These are phyloP conservation scores for Phellinidium pouzarii DNA, from an alignment of 1,284 basidiomycete genomes.

Conservation along the genomic window DNA sequence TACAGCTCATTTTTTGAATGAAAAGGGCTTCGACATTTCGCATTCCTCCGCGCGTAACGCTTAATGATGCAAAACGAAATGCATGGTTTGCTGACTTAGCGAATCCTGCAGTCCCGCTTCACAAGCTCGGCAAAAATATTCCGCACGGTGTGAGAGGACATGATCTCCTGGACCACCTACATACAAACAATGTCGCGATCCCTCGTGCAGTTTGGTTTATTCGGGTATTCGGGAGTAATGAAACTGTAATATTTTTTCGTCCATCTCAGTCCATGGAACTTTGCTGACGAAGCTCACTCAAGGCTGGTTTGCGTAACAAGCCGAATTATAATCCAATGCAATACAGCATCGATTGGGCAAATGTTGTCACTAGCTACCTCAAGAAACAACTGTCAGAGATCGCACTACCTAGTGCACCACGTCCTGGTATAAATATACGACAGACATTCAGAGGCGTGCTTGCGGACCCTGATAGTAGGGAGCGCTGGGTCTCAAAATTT, in stretches of 20 bases:
- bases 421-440: constrained; percentile 69
- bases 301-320: constrained; percentile 70
- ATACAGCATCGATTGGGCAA: constrained; percentile 90
- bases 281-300: constrained; percentile 5
- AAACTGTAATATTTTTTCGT: constrained; percentile 55
- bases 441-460: constrained; percentile 74
- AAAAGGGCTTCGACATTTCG: constrained; percentile 70
- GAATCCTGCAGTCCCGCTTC: constrained; percentile 81
- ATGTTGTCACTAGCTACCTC: constrained; percentile 80
- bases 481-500: constrained; percentile 77
- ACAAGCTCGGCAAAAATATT: constrained; percentile 83
- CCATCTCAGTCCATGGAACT: constrained; percentile 1
- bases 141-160: constrained; percentile 92
- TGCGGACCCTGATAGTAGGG: constrained; percentile 59
- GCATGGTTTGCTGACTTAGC: constrained; percentile 91
- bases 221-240: constrained; percentile 90
- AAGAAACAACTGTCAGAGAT: constrained; percentile 87
- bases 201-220: constrained; percentile 93
- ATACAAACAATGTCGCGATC: constrained; percentile 75
- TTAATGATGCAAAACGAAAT: constrained; percentile 84
- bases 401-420: constrained; percentile 70
- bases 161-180: constrained; percentile 85
- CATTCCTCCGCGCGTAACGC: constrained; percentile 81
- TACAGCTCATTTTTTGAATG: background rate
- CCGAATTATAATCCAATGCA: constrained; percentile 70